Evolutionary conservation across 2,329 filamentous ascomycete species (phyloP).

Genomic region (Escovopsis sp.): DNA sequence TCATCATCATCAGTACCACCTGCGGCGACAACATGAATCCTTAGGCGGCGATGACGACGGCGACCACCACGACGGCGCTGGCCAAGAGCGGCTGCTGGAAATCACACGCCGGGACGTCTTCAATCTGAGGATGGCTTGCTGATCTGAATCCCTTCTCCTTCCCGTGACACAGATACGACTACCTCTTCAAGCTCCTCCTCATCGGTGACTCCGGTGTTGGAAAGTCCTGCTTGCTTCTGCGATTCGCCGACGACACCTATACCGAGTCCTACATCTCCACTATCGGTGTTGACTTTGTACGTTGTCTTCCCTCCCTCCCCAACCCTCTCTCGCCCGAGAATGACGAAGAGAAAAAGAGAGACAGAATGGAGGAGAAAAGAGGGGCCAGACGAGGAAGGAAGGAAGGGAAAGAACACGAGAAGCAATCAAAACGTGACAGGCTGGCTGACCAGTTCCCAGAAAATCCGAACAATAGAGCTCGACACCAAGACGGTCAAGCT

Average conservation of each 20-base stretch:
- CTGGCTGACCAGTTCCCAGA: conserved; percentile 37
- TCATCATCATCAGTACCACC: too few relatives aligned
- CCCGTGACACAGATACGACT: conserved; percentile 71
- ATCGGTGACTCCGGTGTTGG: conserved; percentile 99
- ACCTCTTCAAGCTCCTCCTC: conserved; percentile 99
- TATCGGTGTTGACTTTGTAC: conserved; percentile 96
- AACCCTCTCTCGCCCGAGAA: neutral
- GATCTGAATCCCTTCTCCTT: conserved; percentile 5
- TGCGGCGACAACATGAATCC: too few relatives aligned
- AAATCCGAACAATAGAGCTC: conserved; percentile 99
- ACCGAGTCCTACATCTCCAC: conserved; percentile 99
- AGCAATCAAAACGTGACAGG: neutral
- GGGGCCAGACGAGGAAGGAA: too few relatives aligned
- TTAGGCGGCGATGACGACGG: too few relatives aligned
- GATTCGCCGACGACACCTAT: conserved; percentile 98
- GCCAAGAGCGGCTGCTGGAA: too few relatives aligned
- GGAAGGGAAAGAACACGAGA: conserved; percentile 2
- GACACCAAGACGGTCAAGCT: conserved; percentile 99
- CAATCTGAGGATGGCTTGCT: conserved; percentile 6
- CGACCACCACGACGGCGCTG: too few relatives aligned
- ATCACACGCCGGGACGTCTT: neutral
- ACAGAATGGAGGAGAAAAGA: too few relatives aligned
- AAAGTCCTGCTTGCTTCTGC: conserved; percentile 96
- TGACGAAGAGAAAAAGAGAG: too few relatives aligned
- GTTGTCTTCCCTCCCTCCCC: conserved; percentile 20